Evolutionary conservation across 169 alveolate species (phyloP).

Genomic region (Plasmodium gonderi): DNA sequence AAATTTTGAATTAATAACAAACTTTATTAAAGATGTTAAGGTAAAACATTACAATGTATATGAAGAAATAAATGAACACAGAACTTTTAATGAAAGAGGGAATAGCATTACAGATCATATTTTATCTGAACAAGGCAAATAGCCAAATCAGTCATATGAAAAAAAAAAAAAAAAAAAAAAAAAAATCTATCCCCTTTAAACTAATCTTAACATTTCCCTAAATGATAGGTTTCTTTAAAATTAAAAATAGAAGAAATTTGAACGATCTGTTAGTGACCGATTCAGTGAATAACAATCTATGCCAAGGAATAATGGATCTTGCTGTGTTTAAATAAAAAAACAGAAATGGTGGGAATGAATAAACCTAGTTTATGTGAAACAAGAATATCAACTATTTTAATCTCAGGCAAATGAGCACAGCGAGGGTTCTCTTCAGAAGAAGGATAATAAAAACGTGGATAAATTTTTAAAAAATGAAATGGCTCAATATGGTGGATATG

Average conservation of each 20-base stretch:
- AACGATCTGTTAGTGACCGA: neutral
- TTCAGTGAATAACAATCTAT: slow-evolving; percentile 4
- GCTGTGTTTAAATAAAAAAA: neutral
- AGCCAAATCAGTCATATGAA: neutral
- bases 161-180: neutral
- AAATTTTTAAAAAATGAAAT: too few relatives aligned
- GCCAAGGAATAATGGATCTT: neutral
- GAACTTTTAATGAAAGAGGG: neutral
- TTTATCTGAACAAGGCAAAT: neutral
- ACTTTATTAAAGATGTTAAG: slow-evolving; percentile 37
- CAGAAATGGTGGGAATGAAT: neutral
- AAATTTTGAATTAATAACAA: slow-evolving; percentile 21
- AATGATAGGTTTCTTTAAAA: neutral
- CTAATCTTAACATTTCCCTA: too few relatives aligned
- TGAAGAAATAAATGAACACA: neutral
- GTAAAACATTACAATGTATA: neutral
- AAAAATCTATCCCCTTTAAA: neutral
- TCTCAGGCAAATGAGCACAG: too few relatives aligned
- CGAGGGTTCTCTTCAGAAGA: too few relatives aligned
- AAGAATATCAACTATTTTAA: too few relatives aligned
- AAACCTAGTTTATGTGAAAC: neutral
- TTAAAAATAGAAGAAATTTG: neutral
- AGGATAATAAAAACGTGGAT: too few relatives aligned
- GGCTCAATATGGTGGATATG: too few relatives aligned
- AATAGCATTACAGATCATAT: neutral